Conservation (phyloP, 2,329 filamentous ascomycete species). For the Xylariaceae sp. region DNA sequence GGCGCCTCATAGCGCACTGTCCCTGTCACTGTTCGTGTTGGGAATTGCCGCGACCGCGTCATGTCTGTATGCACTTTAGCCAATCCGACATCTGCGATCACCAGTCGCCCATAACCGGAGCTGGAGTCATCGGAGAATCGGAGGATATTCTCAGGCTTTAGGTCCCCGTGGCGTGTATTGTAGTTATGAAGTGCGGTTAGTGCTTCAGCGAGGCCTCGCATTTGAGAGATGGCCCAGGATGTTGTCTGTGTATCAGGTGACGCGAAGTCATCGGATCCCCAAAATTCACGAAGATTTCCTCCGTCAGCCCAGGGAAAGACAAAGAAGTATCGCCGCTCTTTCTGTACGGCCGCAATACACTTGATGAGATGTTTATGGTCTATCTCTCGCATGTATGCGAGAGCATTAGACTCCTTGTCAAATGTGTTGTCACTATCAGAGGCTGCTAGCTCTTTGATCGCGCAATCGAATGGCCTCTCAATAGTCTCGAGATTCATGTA, state of each 20-base stretch:
- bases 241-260: not conserved
- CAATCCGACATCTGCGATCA: not conserved
- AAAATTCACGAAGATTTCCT: constrained; percentile 5
- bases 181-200: not conserved
- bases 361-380: constrained; percentile 7
- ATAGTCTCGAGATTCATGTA: not conserved
- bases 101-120: not conserved
- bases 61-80: not conserved
- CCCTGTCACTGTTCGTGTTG: not conserved
- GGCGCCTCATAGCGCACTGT: constrained; percentile 3
- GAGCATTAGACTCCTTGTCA: constrained; percentile 6
- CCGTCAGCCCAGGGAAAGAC: constrained; percentile 4
- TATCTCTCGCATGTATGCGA: not conserved
- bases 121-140: not conserved
- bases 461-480: not conserved
- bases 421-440: constrained; percentile 1
- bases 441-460: not conserved
- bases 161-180: constrained; percentile 2
- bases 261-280: not conserved
- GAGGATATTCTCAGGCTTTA: constrained; percentile 6
- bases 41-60: not conserved
- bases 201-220: not conserved
- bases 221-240: not conserved
- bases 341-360: constrained; percentile 1
- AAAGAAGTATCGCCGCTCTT: constrained; percentile 4